Percentiles rank a stretch among this genome's conserved stretches.
Evolutionary conservation across 768 basidiomycete species (phyloP).

Genomic region (Phanerochaete sordida): DNA sequence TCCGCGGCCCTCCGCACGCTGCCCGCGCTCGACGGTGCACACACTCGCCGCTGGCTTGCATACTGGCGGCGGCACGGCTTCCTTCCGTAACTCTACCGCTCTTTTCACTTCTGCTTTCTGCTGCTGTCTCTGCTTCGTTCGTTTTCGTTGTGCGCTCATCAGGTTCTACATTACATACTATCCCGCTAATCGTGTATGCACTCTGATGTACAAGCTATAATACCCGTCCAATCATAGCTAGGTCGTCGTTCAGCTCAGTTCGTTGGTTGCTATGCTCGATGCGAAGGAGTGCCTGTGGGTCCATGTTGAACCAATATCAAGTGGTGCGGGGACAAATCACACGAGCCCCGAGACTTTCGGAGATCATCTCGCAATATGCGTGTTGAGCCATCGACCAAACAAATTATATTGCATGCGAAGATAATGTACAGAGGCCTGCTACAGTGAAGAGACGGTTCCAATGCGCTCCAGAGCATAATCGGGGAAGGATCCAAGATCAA

Average conservation of each 20-base stretch:
- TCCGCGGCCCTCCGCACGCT: constrained; percentile 1
- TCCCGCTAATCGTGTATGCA: neutral
- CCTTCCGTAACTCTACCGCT: neutral
- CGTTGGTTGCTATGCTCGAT: no score
- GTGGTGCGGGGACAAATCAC: no score
- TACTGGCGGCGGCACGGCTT: constrained; percentile 7
- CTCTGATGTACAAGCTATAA: neutral
- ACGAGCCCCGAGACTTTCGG: no score
- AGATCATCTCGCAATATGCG: no score
- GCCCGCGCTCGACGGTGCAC: neutral
- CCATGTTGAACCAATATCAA: neutral
- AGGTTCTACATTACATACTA: neutral
- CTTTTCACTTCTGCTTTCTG: neutral
- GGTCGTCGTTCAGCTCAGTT: neutral
- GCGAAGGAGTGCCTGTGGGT: neutral
- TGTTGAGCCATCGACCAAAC: neutral
- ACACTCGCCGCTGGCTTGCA: constrained; percentile 3
- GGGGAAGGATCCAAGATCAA: neutral
- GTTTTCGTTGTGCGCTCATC: neutral
- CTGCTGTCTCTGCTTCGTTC: neutral
- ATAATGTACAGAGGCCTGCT: neutral
- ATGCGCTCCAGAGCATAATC: neutral
- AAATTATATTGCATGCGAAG: neutral
- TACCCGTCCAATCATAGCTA: neutral
- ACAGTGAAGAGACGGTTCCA: neutral